These are phyloP conservation scores for Diplodia mutila DNA, from an alignment of 2,329 filamentous ascomycete species.

Conservation along the genomic window DNA sequence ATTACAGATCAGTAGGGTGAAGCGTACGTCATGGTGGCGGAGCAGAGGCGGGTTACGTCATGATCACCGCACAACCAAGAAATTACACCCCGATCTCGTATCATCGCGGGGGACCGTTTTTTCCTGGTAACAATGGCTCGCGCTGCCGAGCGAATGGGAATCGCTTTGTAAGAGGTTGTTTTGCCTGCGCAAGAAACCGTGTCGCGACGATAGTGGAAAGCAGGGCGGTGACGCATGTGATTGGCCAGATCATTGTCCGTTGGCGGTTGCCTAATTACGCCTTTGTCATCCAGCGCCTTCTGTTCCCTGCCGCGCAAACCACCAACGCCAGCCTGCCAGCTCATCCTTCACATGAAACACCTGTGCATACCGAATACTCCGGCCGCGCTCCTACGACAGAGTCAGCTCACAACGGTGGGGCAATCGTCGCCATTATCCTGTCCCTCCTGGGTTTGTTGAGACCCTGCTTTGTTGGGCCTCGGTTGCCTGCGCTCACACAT, in stretches of 20 bases:
- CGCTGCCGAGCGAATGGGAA: not conserved
- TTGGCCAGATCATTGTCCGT: too few relatives aligned
- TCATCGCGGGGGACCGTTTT: not conserved
- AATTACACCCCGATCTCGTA: not conserved
- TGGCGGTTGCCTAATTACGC: too few relatives aligned
- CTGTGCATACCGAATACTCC: too few relatives aligned
- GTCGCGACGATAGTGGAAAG: too few relatives aligned
- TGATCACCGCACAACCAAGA: not conserved
- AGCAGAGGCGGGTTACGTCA: not conserved
- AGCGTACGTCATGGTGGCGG: not conserved
- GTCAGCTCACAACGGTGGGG: not conserved
- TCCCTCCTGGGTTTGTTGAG: not conserved
- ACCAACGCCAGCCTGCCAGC: too few relatives aligned
- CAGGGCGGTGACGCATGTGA: too few relatives aligned
- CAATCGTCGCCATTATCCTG: not conserved
- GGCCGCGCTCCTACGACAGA: not conserved
- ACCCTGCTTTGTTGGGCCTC: not conserved
- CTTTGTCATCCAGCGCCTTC: too few relatives aligned
- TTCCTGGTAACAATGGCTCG: not conserved
- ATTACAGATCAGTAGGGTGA: too few relatives aligned
- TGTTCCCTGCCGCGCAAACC: too few relatives aligned
- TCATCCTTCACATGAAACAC: too few relatives aligned
- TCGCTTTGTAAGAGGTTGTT: not conserved
- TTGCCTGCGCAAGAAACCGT: too few relatives aligned
- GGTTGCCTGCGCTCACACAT: not conserved